A percentile compares a stretch with the other conserved stretches of the same genome.
Evolutionary conservation across 1,284 basidiomycete genomes (phyloP).

Genomic region (Ceratobasidium sp.): DNA sequence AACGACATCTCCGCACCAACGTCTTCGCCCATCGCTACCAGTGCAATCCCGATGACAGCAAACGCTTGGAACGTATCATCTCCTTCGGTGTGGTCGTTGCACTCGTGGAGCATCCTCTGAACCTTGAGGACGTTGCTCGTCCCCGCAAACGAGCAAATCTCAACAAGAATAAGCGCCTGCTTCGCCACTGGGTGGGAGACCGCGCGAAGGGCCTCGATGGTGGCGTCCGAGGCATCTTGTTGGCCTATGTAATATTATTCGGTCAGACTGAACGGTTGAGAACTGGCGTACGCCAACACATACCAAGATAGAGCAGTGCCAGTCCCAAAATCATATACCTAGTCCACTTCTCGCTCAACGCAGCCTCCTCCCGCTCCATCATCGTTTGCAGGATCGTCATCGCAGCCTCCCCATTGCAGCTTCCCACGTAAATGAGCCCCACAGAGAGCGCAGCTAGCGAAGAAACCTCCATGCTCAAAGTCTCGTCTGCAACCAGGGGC

Average conservation of each 20-base stretch:
- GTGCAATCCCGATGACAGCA: slow-evolving; percentile 92
- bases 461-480: slow-evolving; percentile 88
- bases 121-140: slow-evolving; percentile 97
- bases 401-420: slow-evolving; percentile 93
- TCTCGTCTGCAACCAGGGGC: slow-evolving; percentile 85
- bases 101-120: slow-evolving; percentile 92
- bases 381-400: slow-evolving; percentile 90
- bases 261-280: neutral
- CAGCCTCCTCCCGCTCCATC: slow-evolving; percentile 85
- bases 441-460: slow-evolving; percentile 88
- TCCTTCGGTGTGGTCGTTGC: slow-evolving; percentile 87
- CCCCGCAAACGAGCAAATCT: slow-evolving; percentile 94
- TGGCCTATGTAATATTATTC: slow-evolving; percentile 64
- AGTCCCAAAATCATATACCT: slow-evolving; percentile 91
- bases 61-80: slow-evolving; percentile 93
- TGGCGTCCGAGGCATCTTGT: slow-evolving; percentile 93
- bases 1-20: slow-evolving; percentile 97
- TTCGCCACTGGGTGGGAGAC: slow-evolving; percentile 94
- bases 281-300: slow-evolving; percentile 50
- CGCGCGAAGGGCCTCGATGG: slow-evolving; percentile 93
- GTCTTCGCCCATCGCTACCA: slow-evolving; percentile 99
- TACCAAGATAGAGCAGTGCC: slow-evolving; percentile 91
- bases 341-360: slow-evolving; percentile 92
- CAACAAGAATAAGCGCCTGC: slow-evolving; percentile 91
- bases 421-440: slow-evolving; percentile 96